These are phyloP conservation scores for Moricandia arvensis DNA, from an alignment of 345 rosid species.

Conservation along the genomic window DNA sequence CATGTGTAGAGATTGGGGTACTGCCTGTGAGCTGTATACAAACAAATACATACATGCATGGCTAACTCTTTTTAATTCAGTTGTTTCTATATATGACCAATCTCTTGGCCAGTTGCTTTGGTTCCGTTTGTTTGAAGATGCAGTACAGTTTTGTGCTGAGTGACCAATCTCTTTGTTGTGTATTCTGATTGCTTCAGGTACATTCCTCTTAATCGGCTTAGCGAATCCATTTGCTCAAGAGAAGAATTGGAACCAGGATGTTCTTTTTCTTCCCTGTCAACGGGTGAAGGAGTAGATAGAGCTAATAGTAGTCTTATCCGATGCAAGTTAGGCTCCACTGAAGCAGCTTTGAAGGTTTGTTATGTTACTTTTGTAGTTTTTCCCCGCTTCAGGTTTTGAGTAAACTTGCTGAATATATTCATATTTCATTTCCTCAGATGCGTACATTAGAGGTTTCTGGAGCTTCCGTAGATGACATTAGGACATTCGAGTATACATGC, in stretches of 20 bases:
- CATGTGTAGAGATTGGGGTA: background rate
- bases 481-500: constrained; percentile 77
- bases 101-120: no score
- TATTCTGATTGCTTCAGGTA: constrained; percentile 60
- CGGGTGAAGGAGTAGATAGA: constrained; percentile 56
- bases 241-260: constrained; percentile 38
- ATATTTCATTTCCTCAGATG: constrained; percentile 44
- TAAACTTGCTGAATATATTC: constrained; percentile 10
- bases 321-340: constrained; percentile 69
- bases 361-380: constrained; percentile 9
- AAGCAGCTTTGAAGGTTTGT: constrained; percentile 77
- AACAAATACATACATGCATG: no score
- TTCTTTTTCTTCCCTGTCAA: constrained; percentile 60
- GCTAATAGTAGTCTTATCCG: constrained; percentile 55
- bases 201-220: constrained; percentile 65
- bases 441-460: constrained; percentile 60
- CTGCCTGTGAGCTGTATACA: no score
- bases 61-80: no score
- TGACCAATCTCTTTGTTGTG: constrained; percentile 9
- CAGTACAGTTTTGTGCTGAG: no score
- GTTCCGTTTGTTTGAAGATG: no score
- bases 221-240: constrained; percentile 40
- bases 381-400: background rate
- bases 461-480: constrained; percentile 54
- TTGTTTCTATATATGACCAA: no score